Base-by-base conservation (phyloP, 805 yeast species). In the Nakazawaea peltata region DNA sequence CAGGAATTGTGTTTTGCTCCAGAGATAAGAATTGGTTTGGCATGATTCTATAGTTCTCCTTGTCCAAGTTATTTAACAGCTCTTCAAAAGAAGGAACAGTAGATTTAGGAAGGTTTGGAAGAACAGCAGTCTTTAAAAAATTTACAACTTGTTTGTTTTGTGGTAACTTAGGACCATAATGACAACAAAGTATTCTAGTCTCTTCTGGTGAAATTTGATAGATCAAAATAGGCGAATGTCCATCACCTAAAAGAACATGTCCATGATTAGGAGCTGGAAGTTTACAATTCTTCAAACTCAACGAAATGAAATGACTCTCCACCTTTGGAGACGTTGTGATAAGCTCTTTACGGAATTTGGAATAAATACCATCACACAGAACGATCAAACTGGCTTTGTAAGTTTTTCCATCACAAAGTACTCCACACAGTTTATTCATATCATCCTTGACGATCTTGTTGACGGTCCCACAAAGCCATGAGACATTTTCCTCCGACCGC, bases 21-120 rank as follows among this genome's bases (percentile, higher is more conserved):
- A 97, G 97, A 17, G 94, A 73, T 33, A 92, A 65, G 58, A 73
- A 92, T 47, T 92, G 94, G 59, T 87, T 88, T 33, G 98, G 97
- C 97, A 90, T 90, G 30, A 85, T 71, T 42, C 82, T 75, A 56
- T 81, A 74, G 48, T 79, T 71, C 25, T 67, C 66, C 22, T 61
- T 60, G 4, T 19, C 24, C 16, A 33, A 28, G 7, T 40, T 28
- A 16, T 55, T 54, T 28, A 90, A 48, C 1, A 97, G 94, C 18
- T 57, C 56, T 33, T 58, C 58, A 53, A 90, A 85, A 11, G 92
- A 71, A 6, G 94, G 84, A 47, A 69, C 65, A 32, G 81, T 56
- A 19, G 57, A 49, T 32, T 64, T 55, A 12, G 98, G 98, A 34
- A 92, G 54, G 33, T 69, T 59, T 22, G 88, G 83, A 39, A 76